Evolutionary conservation across 192 early-diverging fungal species (phyloP).

Genomic region (Jimgerdemannia flammicorona): DNA sequence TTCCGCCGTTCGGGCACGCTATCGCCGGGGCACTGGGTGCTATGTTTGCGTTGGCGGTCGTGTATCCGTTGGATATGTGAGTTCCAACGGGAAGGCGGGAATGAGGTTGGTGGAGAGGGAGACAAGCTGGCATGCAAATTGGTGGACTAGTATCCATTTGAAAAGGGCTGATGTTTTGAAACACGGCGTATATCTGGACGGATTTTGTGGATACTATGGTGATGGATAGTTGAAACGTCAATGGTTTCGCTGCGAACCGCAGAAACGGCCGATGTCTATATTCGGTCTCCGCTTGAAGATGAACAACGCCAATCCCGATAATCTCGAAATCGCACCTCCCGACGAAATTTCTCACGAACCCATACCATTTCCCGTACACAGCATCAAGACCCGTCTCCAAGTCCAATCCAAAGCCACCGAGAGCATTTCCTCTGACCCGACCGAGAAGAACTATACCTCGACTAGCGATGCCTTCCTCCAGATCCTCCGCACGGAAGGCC

Average conservation of each 20-base stretch:
- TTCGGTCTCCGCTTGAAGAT: too few relatives aligned
- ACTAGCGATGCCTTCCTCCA: conserved; percentile 77
- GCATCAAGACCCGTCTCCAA: conserved; percentile 95
- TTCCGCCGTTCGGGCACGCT: conserved; percentile 90
- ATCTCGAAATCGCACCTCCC: too few relatives aligned
- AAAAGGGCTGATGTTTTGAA: too few relatives aligned
- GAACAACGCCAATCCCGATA: too few relatives aligned
- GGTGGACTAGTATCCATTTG: too few relatives aligned
- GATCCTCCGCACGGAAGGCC: conserved; percentile 81
- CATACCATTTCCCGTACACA: conserved; percentile 14
- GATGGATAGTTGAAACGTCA: too few relatives aligned
- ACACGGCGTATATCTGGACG: too few relatives aligned
- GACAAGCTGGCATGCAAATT: too few relatives aligned
- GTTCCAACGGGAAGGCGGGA: conserved; percentile 7
- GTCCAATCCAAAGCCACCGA: conserved; percentile 74
- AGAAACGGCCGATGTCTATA: too few relatives aligned
- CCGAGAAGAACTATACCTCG: conserved; percentile 51
- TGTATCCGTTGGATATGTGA: conserved; percentile 97
- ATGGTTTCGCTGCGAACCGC: too few relatives aligned
- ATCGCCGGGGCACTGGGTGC: conserved; percentile 89
- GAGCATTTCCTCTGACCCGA: conserved; percentile 18
- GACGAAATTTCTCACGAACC: background rate
- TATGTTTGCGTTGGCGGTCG: conserved; percentile 83
- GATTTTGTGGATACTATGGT: too few relatives aligned
- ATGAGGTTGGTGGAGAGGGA: too few relatives aligned